Percentiles rank a stretch among this genome's conserved stretches.
Conservation (phyloP, 2,329 filamentous ascomycete species). For the Fusarium pseudoanthophilum region DNA sequence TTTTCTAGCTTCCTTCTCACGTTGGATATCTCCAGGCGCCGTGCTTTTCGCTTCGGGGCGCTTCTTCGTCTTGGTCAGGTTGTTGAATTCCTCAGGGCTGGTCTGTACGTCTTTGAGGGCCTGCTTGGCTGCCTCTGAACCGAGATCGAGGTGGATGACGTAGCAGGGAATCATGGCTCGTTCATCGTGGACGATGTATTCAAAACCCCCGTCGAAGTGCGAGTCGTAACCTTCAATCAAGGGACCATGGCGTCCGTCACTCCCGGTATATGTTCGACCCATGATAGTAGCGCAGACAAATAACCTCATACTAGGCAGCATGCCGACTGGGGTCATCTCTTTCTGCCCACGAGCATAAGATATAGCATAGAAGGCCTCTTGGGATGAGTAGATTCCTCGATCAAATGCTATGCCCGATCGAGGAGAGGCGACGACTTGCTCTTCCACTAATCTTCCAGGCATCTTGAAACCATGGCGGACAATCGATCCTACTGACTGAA, state of each 20-base stretch:
- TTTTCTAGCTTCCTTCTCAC: constrained; percentile 51
- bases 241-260: constrained; percentile 22
- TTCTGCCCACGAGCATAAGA: constrained; percentile 48
- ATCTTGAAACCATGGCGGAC: constrained; percentile 56
- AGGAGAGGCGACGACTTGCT: constrained; percentile 22
- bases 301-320: constrained; percentile 54
- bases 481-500: constrained; percentile 53
- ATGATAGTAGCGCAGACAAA: constrained; percentile 59
- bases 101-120: constrained; percentile 22
- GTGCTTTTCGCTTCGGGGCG: constrained; percentile 4
- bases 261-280: constrained; percentile 47
- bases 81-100: constrained; percentile 21
- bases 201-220: constrained; percentile 52
- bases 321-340: constrained; percentile 43
- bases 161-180: constrained; percentile 58
- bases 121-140: constrained; percentile 46
- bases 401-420: constrained; percentile 53
- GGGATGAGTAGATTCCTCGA: constrained; percentile 57
- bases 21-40: constrained; percentile 50
- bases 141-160: constrained; percentile 57
- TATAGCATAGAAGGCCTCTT: constrained; percentile 52
- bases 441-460: constrained; percentile 44
- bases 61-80: background rate
- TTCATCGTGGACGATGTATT: constrained; percentile 58
- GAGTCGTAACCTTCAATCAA: constrained; percentile 48